These are phyloP conservation scores for Trichoderma atroviride DNA, from an alignment of 2,329 filamentous ascomycete species.

Conservation along the genomic window DNA sequence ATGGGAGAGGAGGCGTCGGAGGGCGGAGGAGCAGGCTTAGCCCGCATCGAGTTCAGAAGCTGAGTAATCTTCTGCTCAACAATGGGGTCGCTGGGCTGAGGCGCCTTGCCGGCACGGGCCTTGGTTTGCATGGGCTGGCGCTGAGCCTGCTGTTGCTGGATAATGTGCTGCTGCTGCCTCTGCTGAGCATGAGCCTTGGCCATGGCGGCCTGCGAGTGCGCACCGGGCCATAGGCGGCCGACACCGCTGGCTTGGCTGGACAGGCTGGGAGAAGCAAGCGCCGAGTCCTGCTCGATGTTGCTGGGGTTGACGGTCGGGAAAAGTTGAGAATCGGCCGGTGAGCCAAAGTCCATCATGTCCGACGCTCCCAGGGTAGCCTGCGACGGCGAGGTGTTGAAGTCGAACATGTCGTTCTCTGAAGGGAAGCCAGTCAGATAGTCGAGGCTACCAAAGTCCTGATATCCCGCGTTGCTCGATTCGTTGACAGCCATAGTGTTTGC, in stretches of 20 bases:
- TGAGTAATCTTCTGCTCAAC: slow-evolving; percentile 94
- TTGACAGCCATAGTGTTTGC: slow-evolving; percentile 80
- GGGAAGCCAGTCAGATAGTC: slow-evolving; percentile 60
- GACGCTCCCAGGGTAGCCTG: slow-evolving; percentile 59
- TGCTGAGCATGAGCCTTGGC: slow-evolving; percentile 73
- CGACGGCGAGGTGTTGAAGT: slow-evolving; percentile 71
- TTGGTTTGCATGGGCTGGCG: slow-evolving; percentile 52
- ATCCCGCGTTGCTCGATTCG: slow-evolving; percentile 59
- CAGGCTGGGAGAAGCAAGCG: slow-evolving; percentile 53
- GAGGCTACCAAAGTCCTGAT: slow-evolving; percentile 52
- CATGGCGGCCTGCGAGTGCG: slow-evolving; percentile 86
- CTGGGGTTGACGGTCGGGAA: slow-evolving; percentile 71
- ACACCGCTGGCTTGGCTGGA: slow-evolving; percentile 57
- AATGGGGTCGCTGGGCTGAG: slow-evolving; percentile 64
- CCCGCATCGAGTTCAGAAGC: slow-evolving; percentile 87
- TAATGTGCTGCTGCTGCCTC: slow-evolving; percentile 64
- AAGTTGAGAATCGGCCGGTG: slow-evolving; percentile 58
- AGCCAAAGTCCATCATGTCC: slow-evolving; percentile 62
- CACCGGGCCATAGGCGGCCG: slow-evolving; percentile 85
- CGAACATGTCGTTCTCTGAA: slow-evolving; percentile 67
- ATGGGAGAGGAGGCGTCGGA: slow-evolving; percentile 50
- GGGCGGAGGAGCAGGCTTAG: slow-evolving; percentile 63
- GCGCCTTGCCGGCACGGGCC: slow-evolving; percentile 52
- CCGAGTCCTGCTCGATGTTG: slow-evolving; percentile 63
- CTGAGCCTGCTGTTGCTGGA: slow-evolving; percentile 50